phyloP scores from a whole-genome alignment of 2,329 filamentous ascomycete species.

The Raffaelea albimanens region DNA sequence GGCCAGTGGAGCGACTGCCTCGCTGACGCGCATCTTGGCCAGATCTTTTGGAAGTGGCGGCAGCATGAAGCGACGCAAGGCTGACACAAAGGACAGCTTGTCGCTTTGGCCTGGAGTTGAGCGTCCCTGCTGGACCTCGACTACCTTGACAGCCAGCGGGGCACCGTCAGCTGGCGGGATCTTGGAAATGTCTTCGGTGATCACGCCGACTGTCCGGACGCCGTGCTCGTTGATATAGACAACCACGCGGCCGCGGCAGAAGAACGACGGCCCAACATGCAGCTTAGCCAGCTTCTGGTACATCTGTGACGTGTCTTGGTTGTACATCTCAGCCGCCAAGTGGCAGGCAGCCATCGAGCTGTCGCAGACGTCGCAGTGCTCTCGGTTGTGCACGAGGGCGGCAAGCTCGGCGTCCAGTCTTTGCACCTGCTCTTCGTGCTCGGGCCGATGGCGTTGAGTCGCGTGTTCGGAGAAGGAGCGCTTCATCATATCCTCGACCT shows the following conservation, averaged over 20 bases:
- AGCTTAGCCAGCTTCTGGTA: conserved; percentile 69
- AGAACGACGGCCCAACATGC: conserved; percentile 73
- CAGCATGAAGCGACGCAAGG: conserved; percentile 55
- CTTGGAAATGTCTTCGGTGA: conserved; percentile 39
- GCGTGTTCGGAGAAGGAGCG: conserved; percentile 97
- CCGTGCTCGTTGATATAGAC: conserved; percentile 74
- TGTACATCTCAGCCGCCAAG: conserved; percentile 69
- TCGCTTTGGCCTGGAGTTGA: conserved; percentile 71
- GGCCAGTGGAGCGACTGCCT: conserved; percentile 58
- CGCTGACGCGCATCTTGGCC: conserved; percentile 59
- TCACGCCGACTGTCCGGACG: conserved; percentile 69
- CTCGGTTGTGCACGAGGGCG: conserved; percentile 64
- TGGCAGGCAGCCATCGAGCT: conserved; percentile 72
- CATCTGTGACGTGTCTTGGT: conserved; percentile 69
- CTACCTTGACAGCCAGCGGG: conserved; percentile 63
- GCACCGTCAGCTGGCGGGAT: conserved; percentile 42
- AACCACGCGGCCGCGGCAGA: conserved; percentile 64
- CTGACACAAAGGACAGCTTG: conserved; percentile 70
- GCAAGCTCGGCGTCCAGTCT: conserved; percentile 83
- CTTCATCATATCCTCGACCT: conserved; percentile 99
- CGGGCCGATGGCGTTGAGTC: conserved; percentile 84
- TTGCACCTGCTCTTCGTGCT: conserved; percentile 92
- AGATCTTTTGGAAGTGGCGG: conserved; percentile 57
- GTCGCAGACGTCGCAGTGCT: conserved; percentile 75
- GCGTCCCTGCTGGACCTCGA: conserved; percentile 64